Evolutionary conservation across 345 rosid genomes (phyloP), one percentile per base, ranked within the genome.

Genomic region (Aquilaria sinensis): DNA sequence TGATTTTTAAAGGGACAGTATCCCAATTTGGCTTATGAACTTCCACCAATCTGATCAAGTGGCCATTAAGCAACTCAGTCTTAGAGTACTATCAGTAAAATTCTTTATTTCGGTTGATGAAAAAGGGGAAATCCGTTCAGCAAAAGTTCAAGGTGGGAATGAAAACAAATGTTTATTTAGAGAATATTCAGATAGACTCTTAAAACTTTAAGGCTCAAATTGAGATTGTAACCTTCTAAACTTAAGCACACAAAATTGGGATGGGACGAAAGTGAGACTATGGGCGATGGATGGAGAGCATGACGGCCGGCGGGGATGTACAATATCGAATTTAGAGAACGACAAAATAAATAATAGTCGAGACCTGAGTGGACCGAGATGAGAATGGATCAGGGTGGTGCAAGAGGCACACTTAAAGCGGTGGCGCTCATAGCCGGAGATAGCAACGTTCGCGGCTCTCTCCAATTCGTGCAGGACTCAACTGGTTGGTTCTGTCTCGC

Each of bases 361-460:
- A 46, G 11, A 58, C 52, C 10, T 5, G 10, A 15, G 0, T 6
- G 31, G 23, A 12, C 30, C 10, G 31, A 55, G 55, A 43, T 63
- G 31, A 60, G 65, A 47, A 87, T 83, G 96, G 83, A 66, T 47
- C 7, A 3, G 43, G 77, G 65, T 60, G 73, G 64, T 41, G 66
- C 65, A 31, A 70, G 67, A 67, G 71, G 70, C 53, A 70, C 81
- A 10, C 70, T 80, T 57, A 93, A 87, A 74, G 97, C 94, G 70
- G 98, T 90, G 80, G 90, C 88, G 67, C 80, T 93, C 58, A 81
- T 92, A 71, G 52, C 83, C 62, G 98, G 97, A 58, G 86, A 67
- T 61, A 34, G 55, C 43, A 78, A 67, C 73, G 74, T 88, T 60
- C 76, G 86, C 60, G 98, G 97, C 51, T 81, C 72, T 69, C 43